These are phyloP conservation scores for Cytospora piceicola DNA, from an alignment of 2,329 filamentous ascomycete genomes.

Conservation along the genomic window DNA sequence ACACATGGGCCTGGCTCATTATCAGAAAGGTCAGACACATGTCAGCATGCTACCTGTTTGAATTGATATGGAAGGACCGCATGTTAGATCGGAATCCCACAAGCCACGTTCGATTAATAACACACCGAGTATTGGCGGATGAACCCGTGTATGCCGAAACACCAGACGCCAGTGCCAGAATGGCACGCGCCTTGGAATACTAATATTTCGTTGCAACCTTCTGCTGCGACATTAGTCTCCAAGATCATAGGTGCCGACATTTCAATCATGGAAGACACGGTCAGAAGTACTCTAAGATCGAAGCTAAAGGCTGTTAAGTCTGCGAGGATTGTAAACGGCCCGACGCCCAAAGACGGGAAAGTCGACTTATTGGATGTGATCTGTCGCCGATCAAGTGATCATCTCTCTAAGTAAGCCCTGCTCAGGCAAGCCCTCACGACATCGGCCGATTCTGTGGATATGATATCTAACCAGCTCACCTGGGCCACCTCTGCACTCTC, in stretches of 20 bases:
- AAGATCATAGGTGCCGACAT: constrained; percentile 1
- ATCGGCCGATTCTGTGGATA: constrained; percentile 3
- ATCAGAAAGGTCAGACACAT: not conserved
- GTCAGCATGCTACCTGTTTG: not conserved
- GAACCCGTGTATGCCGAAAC: not conserved
- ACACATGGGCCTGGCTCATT: not conserved
- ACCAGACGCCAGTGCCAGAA: not conserved
- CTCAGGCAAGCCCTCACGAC: not conserved
- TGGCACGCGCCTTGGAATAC: not conserved
- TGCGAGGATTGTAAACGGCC: fast-evolving
- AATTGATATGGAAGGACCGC: not conserved
- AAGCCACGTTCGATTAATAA: not conserved
- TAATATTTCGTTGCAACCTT: not conserved
- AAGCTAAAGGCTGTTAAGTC: not conserved
- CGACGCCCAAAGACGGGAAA: not conserved
- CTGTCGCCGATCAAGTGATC: not conserved
- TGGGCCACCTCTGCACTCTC: constrained; percentile 1
- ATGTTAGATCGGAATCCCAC: not conserved
- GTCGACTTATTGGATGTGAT: not conserved
- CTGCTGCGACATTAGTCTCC: not conserved
- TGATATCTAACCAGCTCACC: constrained; percentile 5
- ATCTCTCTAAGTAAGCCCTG: constrained; percentile 2
- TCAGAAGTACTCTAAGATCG: not conserved
- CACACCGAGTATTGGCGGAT: not conserved
- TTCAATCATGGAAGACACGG: not conserved